Conservation (phyloP, 2,329 filamentous ascomycete genomes). For the Penicillium sp. region DNA sequence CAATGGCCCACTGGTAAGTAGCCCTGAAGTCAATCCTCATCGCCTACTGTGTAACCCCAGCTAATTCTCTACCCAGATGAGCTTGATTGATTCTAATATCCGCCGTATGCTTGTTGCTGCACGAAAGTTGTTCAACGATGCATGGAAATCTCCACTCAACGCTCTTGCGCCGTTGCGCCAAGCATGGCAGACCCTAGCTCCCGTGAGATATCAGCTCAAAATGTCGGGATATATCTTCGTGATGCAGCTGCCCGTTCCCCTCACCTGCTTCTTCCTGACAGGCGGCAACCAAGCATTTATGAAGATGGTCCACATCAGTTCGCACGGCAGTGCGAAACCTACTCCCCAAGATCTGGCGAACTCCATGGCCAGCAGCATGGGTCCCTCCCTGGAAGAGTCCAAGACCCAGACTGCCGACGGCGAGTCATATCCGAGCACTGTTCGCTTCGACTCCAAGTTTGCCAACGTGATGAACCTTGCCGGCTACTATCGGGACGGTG, state of each 20-base stretch:
- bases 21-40: neutral
- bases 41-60: neutral
- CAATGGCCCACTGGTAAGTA: slow-evolving; percentile 55
- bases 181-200: slow-evolving; percentile 45
- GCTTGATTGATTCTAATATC: slow-evolving; percentile 46
- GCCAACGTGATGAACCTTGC: slow-evolving; percentile 55
- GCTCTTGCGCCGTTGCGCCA: slow-evolving; percentile 48
- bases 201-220: slow-evolving; percentile 50
- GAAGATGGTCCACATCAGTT: slow-evolving; percentile 35
- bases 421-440: slow-evolving; percentile 43
- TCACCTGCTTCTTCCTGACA: slow-evolving; percentile 47
- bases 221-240: slow-evolving; percentile 58
- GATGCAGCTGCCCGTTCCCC: slow-evolving; percentile 51
- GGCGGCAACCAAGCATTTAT: slow-evolving; percentile 35
- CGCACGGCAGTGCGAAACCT: slow-evolving; percentile 36
- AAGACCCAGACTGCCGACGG: slow-evolving; percentile 30
- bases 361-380: slow-evolving; percentile 52
- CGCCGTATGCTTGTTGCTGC: slow-evolving; percentile 43
- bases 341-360: slow-evolving; percentile 43
- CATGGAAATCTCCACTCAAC: slow-evolving; percentile 44
- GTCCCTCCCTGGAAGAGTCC: slow-evolving; percentile 51
- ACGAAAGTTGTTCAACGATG: slow-evolving; percentile 53
- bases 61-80: slow-evolving; percentile 34
- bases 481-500: slow-evolving; percentile 55
- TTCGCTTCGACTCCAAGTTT: slow-evolving; percentile 40